Evolutionary conservation across 257 asterid species (phyloP).

Genomic region (Leptodermis oblonga): DNA sequence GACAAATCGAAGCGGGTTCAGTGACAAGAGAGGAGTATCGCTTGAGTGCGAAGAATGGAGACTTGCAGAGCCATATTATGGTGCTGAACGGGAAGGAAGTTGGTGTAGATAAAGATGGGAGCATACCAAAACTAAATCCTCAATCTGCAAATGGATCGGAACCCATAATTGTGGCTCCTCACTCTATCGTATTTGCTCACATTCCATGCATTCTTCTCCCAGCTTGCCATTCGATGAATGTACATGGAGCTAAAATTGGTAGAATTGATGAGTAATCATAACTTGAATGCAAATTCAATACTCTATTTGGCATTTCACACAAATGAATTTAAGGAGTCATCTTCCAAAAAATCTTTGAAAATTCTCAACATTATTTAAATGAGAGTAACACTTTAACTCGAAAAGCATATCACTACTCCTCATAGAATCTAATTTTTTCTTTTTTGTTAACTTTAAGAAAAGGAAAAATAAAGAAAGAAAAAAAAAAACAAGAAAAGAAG

Average conservation of each 20-base stretch:
- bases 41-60: constrained; percentile 60
- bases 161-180: constrained; percentile 50
- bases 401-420: no score
- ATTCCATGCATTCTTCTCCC: constrained; percentile 46
- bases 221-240: constrained; percentile 49
- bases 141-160: constrained; percentile 38
- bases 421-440: no score
- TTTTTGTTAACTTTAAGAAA: no score
- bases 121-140: constrained; percentile 53
- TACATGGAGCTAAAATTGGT: constrained; percentile 15
- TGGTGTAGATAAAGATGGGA: constrained; percentile 37
- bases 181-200: constrained; percentile 70
- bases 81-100: constrained; percentile 59
- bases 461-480: no score
- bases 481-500: no score
- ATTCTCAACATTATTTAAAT: no score
- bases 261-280: constrained; percentile 9
- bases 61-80: constrained; percentile 61
- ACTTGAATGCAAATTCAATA: background rate
- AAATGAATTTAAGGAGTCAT: no score
- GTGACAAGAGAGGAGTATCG: constrained; percentile 69
- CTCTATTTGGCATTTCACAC: no score
- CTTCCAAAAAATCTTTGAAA: no score
- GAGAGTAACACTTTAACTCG: no score
- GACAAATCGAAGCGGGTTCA: constrained; percentile 18